These are phyloP conservation scores for Firmiana major DNA, from an alignment of 345 rosid genomes.

Conservation along the genomic window DNA sequence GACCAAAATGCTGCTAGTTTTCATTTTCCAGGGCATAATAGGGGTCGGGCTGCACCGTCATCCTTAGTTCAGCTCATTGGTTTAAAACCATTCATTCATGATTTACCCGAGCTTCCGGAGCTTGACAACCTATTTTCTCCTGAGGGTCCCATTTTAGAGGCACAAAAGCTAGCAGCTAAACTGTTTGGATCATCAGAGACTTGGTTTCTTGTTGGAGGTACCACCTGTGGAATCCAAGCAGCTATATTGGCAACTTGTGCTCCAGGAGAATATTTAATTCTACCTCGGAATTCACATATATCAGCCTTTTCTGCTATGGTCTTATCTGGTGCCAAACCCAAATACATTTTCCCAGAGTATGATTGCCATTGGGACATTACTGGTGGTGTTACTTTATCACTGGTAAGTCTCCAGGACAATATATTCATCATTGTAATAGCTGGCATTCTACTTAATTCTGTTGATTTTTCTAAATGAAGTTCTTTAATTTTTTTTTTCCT, in stretches of 20 bases:
- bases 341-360: conserved; percentile 51
- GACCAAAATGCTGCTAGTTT: conserved; percentile 44
- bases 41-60: conserved; percentile 57
- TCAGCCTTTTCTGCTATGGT: conserved; percentile 56
- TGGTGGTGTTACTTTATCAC: conserved; percentile 34
- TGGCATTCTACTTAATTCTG: background rate
- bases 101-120: conserved; percentile 61
- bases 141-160: conserved; percentile 57
- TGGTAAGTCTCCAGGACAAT: conserved; percentile 28
- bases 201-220: conserved; percentile 68
- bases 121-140: conserved; percentile 57
- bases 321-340: conserved; percentile 50
- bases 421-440: background rate
- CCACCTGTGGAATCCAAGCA: conserved; percentile 62
- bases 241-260: conserved; percentile 58
- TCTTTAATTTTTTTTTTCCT: background rate
- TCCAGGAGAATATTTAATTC: conserved; percentile 50
- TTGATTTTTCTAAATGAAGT: background rate
- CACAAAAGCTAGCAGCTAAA: conserved; percentile 48
- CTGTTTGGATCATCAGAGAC: conserved; percentile 58
- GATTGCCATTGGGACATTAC: conserved; percentile 48
- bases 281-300: conserved; percentile 57
- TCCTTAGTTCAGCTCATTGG: conserved; percentile 48
- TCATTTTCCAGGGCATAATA: conserved; percentile 69
- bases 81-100: conserved; percentile 42